phyloP scores from a whole-genome alignment of 148 eudicot genomes.

The Limonium bicolor region DNA sequence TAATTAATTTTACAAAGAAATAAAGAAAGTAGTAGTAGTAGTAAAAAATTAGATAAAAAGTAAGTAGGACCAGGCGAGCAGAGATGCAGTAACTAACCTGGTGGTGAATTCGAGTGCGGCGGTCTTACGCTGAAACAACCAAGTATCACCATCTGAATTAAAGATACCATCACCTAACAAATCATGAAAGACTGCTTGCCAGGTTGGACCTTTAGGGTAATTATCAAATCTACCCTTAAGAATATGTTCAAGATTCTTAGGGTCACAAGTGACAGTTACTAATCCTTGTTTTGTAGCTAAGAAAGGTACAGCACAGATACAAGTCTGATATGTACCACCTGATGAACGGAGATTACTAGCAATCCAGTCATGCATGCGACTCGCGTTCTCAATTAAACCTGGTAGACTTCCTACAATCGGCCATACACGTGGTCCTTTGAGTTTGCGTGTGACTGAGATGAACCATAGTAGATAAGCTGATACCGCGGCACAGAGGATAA shows the following conservation, averaged over 20 bases:
- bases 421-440: conserved; percentile 76
- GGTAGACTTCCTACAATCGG: conserved; percentile 78
- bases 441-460: conserved; percentile 22
- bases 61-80: no score
- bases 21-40: neutral
- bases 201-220: conserved; percentile 92
- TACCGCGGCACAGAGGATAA: conserved; percentile 20
- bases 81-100: no score
- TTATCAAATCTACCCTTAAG: conserved; percentile 65
- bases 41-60: no score
- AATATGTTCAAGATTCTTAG: conserved; percentile 74
- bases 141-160: conserved; percentile 88
- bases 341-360: conserved; percentile 71
- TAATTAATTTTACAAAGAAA: neutral
- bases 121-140: conserved; percentile 90
- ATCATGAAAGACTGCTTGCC: conserved; percentile 92
- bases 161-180: conserved; percentile 76
- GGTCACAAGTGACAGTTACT: conserved; percentile 95
- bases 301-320: conserved; percentile 50
- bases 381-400: conserved; percentile 43
- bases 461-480: conserved; percentile 62
- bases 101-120: conserved; percentile 95
- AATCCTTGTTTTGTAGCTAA: conserved; percentile 64
- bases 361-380: conserved; percentile 83
- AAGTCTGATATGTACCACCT: conserved; percentile 87